Percentiles rank a stretch among this genome's conserved stretches.
Evolutionary conservation across 2,329 filamentous ascomycete species (phyloP).

Genomic region (Colletotrichum abscissum): DNA sequence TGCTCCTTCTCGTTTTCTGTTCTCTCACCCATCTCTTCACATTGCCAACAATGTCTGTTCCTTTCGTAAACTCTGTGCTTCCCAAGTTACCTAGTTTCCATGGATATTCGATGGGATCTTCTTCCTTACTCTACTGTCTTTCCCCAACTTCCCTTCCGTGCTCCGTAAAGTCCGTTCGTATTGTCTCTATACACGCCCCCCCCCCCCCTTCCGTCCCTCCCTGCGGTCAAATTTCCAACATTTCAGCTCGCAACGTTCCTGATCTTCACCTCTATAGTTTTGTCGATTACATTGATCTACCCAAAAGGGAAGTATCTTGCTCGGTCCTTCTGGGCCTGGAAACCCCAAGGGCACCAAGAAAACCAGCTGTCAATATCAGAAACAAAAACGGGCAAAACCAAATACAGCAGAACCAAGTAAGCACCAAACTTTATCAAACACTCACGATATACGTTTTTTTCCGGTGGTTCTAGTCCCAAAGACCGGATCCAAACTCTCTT

Average conservation of each 20-base stretch:
- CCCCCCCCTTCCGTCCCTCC: background rate
- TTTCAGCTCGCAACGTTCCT: no score
- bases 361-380: background rate
- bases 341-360: background rate
- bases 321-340: background rate
- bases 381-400: background rate
- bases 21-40: background rate
- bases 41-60: background rate
- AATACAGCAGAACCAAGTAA: background rate
- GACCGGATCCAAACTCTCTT: background rate
- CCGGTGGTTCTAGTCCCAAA: background rate
- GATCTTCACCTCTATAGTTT: background rate
- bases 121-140: no score
- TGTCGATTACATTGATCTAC: background rate
- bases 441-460: no score
- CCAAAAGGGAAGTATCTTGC: background rate
- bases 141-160: constrained; percentile 2
- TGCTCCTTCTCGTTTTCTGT: background rate
- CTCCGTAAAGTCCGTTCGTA: constrained; percentile 8
- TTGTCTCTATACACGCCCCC: background rate
- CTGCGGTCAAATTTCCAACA: background rate
- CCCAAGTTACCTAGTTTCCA: background rate
- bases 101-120: no score
- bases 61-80: background rate
- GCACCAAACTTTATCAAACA: background rate